Conservation (phyloP, 129 eudicot genomes). For the Chrysanthemum seticuspe region DNA sequence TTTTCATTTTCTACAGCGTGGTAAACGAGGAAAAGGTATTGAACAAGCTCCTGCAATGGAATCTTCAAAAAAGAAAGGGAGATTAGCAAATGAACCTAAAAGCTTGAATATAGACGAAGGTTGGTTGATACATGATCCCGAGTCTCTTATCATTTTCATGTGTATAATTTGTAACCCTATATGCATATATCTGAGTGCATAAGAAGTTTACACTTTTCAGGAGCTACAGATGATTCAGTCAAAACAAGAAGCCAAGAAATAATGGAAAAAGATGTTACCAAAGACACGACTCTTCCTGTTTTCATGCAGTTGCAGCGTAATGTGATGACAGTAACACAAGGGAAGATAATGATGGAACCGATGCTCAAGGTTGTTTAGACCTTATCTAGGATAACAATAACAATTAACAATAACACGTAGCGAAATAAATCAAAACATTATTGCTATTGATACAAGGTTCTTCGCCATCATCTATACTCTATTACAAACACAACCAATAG, state of each 20-base stretch:
- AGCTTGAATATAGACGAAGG: constrained; percentile 29
- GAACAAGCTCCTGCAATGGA: constrained; percentile 13
- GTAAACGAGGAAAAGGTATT: constrained; percentile 35
- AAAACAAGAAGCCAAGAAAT: constrained; percentile 25
- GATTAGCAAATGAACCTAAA: constrained; percentile 29
- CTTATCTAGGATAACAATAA: too few relatives aligned
- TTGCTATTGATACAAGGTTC: too few relatives aligned
- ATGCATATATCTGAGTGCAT: background rate
- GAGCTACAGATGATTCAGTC: constrained; percentile 22
- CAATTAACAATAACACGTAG: too few relatives aligned
- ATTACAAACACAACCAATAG: too few relatives aligned
- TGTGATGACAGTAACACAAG: too few relatives aligned
- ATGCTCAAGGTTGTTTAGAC: too few relatives aligned
- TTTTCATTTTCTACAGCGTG: constrained; percentile 37
- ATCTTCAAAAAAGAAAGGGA: constrained; percentile 28
- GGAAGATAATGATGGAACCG: too few relatives aligned
- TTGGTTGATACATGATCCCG: constrained; percentile 25
- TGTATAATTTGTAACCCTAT: background rate
- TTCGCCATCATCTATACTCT: too few relatives aligned
- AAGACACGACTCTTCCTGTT: too few relatives aligned
- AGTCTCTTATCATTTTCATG: background rate
- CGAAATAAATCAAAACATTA: too few relatives aligned
- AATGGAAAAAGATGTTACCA: background rate
- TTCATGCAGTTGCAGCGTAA: too few relatives aligned
- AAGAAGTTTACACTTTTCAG: constrained; percentile 34